Evolutionary conservation across 139 green algal species (phyloP), one percentile per base, ranked within the genome.

Genomic region (Astrephomene gubernaculifera): DNA sequence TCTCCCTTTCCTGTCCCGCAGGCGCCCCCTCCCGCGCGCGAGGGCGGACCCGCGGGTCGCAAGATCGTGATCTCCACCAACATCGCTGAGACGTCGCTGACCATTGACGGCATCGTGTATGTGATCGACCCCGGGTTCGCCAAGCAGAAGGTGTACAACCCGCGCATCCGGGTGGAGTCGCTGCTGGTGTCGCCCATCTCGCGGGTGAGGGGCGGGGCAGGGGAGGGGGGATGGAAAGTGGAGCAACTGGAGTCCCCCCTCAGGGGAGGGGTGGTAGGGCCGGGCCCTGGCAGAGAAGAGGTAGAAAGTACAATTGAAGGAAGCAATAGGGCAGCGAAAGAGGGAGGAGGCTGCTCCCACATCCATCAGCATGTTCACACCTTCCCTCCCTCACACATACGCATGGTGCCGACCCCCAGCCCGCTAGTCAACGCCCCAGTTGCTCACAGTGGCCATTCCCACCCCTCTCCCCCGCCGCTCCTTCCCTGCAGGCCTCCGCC

Each of bases 111-210:
- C 79, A 99, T 99, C 79, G 97, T 99, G 44, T 99, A 98, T 78
- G 97, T 99, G 33, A 98, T 99, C 43, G 97, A 99, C 88, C 97
- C 97, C 5, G 92, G 92, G 25, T 96, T 96, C 79, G 91, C 96
- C 57, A 99, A 99, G 92, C 97, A 99, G 85, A 99, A 99, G 94
- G 97, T 99, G 79, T 99, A 99, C 93, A 99, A 99, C 91, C 97
- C 97, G 12, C 93, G 97, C 79, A 96, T 98, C 78, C 91, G 97
- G 0, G 97, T 99, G 39, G 97, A 99, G 92, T 97, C 91, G 8
- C 93, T 99, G 83, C 94, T 99, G 10, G 97, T 99, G 45, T 99
- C 97, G 36, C 97, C 97, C 74, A 99, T 99, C 87, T 98, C 93
- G 25, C 91, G 96, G 85, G 94, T 95, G 70, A 81, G 90, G 24